These are phyloP conservation scores for Fusarium sublunatum DNA, from an alignment of 2,329 filamentous ascomycete species.

Conservation along the genomic window DNA sequence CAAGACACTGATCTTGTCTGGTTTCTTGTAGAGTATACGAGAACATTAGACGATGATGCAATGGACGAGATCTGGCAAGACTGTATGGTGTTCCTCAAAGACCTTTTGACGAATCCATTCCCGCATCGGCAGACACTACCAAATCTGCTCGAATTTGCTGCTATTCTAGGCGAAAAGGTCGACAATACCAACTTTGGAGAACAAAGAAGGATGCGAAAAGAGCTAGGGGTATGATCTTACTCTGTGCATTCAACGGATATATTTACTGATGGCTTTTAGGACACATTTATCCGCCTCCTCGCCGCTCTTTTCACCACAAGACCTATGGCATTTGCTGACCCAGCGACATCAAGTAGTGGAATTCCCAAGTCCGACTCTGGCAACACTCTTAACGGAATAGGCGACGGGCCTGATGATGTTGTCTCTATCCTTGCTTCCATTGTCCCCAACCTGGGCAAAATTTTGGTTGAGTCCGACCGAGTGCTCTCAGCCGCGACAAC, in stretches of 20 bases:
- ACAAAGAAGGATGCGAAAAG: conserved; percentile 89
- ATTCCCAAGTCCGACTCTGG: conserved; percentile 52
- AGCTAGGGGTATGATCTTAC: conserved; percentile 73
- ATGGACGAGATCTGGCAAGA: conserved; percentile 99
- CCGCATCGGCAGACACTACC: conserved; percentile 93
- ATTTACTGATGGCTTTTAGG: conserved; percentile 63
- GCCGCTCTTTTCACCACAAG: conserved; percentile 95
- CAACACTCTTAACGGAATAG: conserved; percentile 49
- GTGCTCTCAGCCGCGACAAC: conserved; percentile 80
- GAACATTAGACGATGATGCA: conserved; percentile 92
- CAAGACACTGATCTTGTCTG: conserved; percentile 85
- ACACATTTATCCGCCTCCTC: conserved; percentile 87
- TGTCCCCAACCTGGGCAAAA: conserved; percentile 82
- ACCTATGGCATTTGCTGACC: conserved; percentile 77
- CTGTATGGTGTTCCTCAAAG: conserved; percentile 89
- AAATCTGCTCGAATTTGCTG: conserved; percentile 86
- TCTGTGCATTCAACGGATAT: neutral
- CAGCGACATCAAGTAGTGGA: conserved; percentile 52
- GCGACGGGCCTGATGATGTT: conserved; percentile 75
- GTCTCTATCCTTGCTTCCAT: conserved; percentile 82
- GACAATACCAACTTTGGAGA: conserved; percentile 98
- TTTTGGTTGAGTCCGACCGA: conserved; percentile 87
- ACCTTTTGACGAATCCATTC: conserved; percentile 92
- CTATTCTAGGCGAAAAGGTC: conserved; percentile 91
- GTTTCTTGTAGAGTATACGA: conserved; percentile 91